Conservation (phyloP, 305 asterid species). For the Caryopteris hybrid region DNA sequence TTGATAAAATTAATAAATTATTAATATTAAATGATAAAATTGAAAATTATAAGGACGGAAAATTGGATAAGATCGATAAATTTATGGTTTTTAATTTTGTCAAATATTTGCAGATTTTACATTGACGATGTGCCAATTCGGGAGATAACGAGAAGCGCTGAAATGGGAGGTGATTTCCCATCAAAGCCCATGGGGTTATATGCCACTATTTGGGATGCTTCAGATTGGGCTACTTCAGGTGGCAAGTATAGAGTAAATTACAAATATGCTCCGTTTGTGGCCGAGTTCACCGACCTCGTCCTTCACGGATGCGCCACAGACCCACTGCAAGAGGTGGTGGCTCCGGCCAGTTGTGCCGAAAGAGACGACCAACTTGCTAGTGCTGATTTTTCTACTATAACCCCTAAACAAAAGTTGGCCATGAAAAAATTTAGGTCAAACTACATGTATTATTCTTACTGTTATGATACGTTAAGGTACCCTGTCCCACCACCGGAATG, state of each 20-base stretch:
- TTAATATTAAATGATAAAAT: no score
- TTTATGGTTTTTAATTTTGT: neutral
- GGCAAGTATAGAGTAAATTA: slow-evolving; percentile 73
- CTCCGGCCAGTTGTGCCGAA: slow-evolving; percentile 22
- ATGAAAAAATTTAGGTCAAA: slow-evolving; percentile 62
- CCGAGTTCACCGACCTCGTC: slow-evolving; percentile 71
- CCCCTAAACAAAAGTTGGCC: slow-evolving; percentile 47
- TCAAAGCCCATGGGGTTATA: slow-evolving; percentile 86
- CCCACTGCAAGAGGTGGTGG: slow-evolving; percentile 57
- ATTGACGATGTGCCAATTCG: slow-evolving; percentile 79
- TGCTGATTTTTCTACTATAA: slow-evolving; percentile 35
- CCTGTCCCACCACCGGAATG: slow-evolving; percentile 71
- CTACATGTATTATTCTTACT: slow-evolving; percentile 77
- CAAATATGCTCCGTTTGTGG: slow-evolving; percentile 86
- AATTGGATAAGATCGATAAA: no score
- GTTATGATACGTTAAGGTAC: slow-evolving; percentile 66
- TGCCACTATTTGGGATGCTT: slow-evolving; percentile 97
- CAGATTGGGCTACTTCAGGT: slow-evolving; percentile 96
- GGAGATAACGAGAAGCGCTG: slow-evolving; percentile 53
- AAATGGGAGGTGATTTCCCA: slow-evolving; percentile 87
- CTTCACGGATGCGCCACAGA: slow-evolving; percentile 71
- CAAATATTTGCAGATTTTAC: slow-evolving; percentile 53
- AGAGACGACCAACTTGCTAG: slow-evolving; percentile 27
- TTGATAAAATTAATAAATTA: no score
- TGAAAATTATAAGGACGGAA: no score